Evolutionary conservation across 306 rosid species (phyloP), one percentile per base, ranked within the genome.

Genomic region (Elaeagnus macrophylla): DNA sequence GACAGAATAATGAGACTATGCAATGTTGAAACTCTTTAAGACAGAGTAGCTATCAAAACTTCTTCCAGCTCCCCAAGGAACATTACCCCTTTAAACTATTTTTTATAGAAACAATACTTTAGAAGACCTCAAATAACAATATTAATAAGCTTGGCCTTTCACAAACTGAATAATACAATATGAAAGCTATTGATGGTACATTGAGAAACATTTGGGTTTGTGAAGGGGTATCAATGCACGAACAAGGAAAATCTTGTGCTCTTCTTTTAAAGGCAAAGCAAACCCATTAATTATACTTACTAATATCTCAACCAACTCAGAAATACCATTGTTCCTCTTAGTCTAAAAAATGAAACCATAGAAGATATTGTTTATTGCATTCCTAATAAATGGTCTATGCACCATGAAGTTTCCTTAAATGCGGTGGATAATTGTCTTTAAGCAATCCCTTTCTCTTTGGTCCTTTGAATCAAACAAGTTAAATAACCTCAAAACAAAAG

Each of bases 391-490:
- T 2, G 84, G 84, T 6, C 87, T 68, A 59, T 80, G 82, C 64
- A 80, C 86, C 86, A 77, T 80, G 72, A 80, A 77, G 73, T 81
- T 81, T 69, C 81, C 84, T 49, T 81, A 81, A 46, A 81, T 48
- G 7, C 84, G 79, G 46, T 81, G 88, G 48, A 81, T 81, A 57
- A 81, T 81, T 0, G 77, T 78, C 71, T 81, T 81, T 40, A 81
- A 62, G 79, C 75, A 81, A 38, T 78, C 88, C 71, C 88, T 75
- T 75, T 81, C 88, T 64, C 88, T 66, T 54, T 75, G 88, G 60
- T 81, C 88, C 81, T 78, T 81, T 1, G 88, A 81, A 48, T 81
- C 81, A 69, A 81, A 81, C 75, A 81, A 77, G 46, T 75, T 81
- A 17, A 81, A 79, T 67, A 81, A 48, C 57, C 62, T 77, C 75